A percentile compares a stretch with the other conserved stretches of the same genome.
Evolutionary conservation across 225 moss, liverwort and hornwort genomes (phyloP).

Genomic region (Physcomitrellopsis africana): DNA sequence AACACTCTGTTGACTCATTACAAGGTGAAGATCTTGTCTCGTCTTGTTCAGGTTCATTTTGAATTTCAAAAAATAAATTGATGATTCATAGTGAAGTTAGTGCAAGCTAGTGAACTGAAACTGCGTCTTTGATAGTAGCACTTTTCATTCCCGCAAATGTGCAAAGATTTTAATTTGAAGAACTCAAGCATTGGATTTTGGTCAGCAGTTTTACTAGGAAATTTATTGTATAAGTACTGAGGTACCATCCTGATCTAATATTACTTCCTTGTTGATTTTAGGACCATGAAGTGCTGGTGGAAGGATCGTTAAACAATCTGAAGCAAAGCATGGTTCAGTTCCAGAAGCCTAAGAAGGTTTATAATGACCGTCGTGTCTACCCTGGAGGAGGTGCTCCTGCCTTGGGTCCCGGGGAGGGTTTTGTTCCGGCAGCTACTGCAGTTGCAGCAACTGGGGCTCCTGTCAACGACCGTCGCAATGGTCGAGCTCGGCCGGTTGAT

Average conservation of each 20-base stretch:
- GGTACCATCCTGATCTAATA: slow-evolving; percentile 8
- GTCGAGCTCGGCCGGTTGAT: slow-evolving; percentile 85
- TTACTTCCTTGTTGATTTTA: slow-evolving; percentile 20
- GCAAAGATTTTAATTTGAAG: neutral
- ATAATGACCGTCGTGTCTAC: slow-evolving; percentile 96
- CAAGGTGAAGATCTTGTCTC: slow-evolving; percentile 54
- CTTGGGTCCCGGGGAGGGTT: slow-evolving; percentile 76
- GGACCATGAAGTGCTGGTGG: slow-evolving; percentile 66
- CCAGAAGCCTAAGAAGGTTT: slow-evolving; percentile 98
- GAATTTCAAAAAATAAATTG: too few species aligned
- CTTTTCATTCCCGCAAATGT: neutral
- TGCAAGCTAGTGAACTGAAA: neutral
- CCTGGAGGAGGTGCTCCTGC: slow-evolving; percentile 94
- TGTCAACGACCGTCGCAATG: slow-evolving; percentile 77
- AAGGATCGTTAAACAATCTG: slow-evolving; percentile 96
- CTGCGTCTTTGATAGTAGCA: neutral
- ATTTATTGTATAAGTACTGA: neutral
- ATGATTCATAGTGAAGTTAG: too few species aligned
- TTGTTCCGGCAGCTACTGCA: slow-evolving; percentile 89
- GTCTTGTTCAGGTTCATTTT: neutral
- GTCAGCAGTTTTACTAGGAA: neutral
- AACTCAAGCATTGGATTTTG: neutral
- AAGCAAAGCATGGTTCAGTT: slow-evolving; percentile 99
- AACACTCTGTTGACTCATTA: slow-evolving; percentile 96
- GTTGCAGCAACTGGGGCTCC: slow-evolving; percentile 77